phyloP scores from a whole-genome alignment of 2,329 filamentous ascomycete genomes.

The Fusarium proliferatum region DNA sequence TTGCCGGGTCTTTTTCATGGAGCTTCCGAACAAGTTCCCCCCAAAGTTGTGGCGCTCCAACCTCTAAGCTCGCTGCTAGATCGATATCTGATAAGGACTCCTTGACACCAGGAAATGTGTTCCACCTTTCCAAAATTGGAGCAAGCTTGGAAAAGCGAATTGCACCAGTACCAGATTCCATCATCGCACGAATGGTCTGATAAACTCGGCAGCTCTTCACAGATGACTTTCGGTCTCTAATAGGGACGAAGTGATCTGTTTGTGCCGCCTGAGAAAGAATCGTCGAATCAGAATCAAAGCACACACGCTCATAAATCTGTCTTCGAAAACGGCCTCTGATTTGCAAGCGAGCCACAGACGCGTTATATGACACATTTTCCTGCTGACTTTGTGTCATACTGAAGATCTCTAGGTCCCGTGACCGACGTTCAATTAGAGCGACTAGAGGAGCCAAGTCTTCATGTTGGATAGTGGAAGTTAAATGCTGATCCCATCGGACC shows the following conservation, averaged over 20 bases:
- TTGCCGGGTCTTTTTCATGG: neutral
- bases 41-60: slow-evolving; percentile 63
- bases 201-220: neutral
- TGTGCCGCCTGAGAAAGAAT: neutral
- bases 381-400: too few relatives aligned
- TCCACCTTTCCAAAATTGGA: slow-evolving; percentile 6
- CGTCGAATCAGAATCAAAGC: neutral
- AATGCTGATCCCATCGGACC: too few relatives aligned
- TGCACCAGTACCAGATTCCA: neutral
- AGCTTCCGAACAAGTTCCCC: slow-evolving; percentile 38
- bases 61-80: slow-evolving; percentile 59
- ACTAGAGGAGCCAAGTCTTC: too few relatives aligned
- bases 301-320: slow-evolving; percentile 32
- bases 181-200: slow-evolving; percentile 3
- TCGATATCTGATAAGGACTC: neutral
- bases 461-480: too few relatives aligned
- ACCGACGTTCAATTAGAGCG: too few relatives aligned
- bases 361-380: too few relatives aligned
- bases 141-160: neutral
- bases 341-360: too few relatives aligned
- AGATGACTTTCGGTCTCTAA: neutral
- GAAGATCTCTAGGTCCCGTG: too few relatives aligned
- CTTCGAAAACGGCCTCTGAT: slow-evolving; percentile 19
- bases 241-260: neutral
- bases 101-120: neutral